These are phyloP conservation scores for Aspergillus quadricinctus DNA, from an alignment of 2,329 filamentous ascomycete species.

Conservation along the genomic window DNA sequence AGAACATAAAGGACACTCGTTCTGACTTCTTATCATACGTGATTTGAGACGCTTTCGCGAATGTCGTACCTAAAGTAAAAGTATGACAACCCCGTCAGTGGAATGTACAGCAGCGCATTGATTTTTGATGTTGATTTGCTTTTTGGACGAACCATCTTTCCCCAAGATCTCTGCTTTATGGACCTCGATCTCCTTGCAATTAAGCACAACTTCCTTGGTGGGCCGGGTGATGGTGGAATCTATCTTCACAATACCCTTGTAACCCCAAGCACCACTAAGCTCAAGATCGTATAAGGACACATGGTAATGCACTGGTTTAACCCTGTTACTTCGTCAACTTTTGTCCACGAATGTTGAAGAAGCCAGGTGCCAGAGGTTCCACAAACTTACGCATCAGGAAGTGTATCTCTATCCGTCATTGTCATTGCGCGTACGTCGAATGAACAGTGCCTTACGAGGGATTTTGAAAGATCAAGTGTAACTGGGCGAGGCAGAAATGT, in stretches of 20 bases:
- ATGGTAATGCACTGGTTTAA: constrained; percentile 82
- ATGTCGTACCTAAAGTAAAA: constrained; percentile 19
- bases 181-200: constrained; percentile 79
- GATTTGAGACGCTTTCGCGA: constrained; percentile 59
- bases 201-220: constrained; percentile 75
- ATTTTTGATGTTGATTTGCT: not conserved
- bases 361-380: not conserved
- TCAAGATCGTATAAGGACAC: constrained; percentile 79
- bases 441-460: constrained; percentile 34
- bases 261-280: constrained; percentile 67
- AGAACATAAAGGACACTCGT: constrained; percentile 73
- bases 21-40: constrained; percentile 80
- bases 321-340: constrained; percentile 39
- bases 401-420: constrained; percentile 41
- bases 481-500: constrained; percentile 10
- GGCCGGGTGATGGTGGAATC: constrained; percentile 66
- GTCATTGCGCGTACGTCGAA: constrained; percentile 42
- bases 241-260: constrained; percentile 81
- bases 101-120: not conserved
- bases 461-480: constrained; percentile 15
- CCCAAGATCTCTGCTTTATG: constrained; percentile 48
- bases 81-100: constrained; percentile 1
- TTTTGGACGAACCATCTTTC: constrained; percentile 28
- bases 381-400: constrained; percentile 41
- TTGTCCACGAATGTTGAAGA: constrained; percentile 1